Conservation (phyloP, 192 early-diverging fungal genomes). For the Cladochytrium replicatum region DNA sequence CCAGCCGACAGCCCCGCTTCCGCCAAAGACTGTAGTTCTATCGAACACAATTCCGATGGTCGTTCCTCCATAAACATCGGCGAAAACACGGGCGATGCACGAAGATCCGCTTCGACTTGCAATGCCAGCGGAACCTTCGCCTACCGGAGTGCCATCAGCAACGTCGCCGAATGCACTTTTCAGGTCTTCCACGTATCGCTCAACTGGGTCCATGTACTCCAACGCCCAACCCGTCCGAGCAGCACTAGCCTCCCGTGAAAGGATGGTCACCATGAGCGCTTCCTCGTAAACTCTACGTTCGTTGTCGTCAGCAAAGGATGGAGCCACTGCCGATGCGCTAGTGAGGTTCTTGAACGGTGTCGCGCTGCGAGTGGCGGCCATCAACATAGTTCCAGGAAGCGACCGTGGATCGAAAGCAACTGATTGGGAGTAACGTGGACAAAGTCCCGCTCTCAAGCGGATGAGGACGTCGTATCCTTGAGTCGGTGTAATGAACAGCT, state of each 20-base stretch:
- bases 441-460: constrained; percentile 44
- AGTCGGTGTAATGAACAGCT: constrained; percentile 73
- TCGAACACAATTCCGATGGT: constrained; percentile 25
- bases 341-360: constrained; percentile 69
- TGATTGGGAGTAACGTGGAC: constrained; percentile 53
- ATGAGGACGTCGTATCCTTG: constrained; percentile 69
- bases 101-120: too few species aligned
- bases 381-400: constrained; percentile 20
- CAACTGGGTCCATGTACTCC: constrained; percentile 67
- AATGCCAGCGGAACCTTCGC: too few species aligned
- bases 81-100: constrained; percentile 26
- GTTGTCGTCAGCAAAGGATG: constrained; percentile 44
- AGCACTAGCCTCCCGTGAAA: too few species aligned
- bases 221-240: too few species aligned
- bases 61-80: constrained; percentile 28
- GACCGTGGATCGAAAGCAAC: constrained; percentile 41
- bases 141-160: too few species aligned
- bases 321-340: too few species aligned
- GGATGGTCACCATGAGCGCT: too few species aligned
- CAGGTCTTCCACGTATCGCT: constrained; percentile 59
- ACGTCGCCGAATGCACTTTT: constrained; percentile 23
- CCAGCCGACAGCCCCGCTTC: background rate
- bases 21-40: background rate
- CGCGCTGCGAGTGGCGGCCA: constrained; percentile 21
- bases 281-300: constrained; percentile 23